Evolutionary conservation across 768 basidiomycete genomes (phyloP), one percentile per base, ranked within the genome.

Genomic region (Mycena haematopus): DNA sequence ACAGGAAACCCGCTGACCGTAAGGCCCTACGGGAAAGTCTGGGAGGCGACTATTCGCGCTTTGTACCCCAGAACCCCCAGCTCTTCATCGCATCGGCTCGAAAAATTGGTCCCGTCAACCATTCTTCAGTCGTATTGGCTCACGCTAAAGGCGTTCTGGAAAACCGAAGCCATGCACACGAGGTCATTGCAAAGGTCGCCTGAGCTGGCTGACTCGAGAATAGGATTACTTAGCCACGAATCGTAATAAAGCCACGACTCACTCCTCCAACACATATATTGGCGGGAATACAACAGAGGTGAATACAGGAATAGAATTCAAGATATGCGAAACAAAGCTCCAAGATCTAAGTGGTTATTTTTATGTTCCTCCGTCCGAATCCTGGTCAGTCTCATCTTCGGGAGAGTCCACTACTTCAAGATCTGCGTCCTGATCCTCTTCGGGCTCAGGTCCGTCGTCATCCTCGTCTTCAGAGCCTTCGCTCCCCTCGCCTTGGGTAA

Each of bases 11-110:
- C 46, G 62, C 11, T 13, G 7, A 54, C 45, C 75, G 47, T 74
- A 45, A 75, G 72, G 46, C 57, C 54, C 70, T 63, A 70, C 73
- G 49, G 46, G 83, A 84, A 68, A 60, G 50, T 25, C 61, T 73
- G 17, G 82, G 77, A 5, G 85, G 86, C 29, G 81, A 85, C 65
- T 89, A 89, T 66, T 73, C 79, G 17, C 78, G 78, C 38, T 84
- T 82, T 64, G 70, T 81, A 47, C 74, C 78, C 10, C 58, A 61
- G 13, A 49, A 65, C 25, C 65, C 72, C 9, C 65, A 68, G 46
- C 68, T 73, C 58, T 80, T 70, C 47, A 52, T 70, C 24, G 68
- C 69, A 10, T 57, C 72, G 38, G 72, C 72, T 40, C 65, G 66
- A 38, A 62, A 74, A 52, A 70, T 81, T n/a, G 78, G 79, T 42